Evolutionary conservation across 2,329 filamentous ascomycete genomes (phyloP).

Genomic region (Mariannaea sp.): DNA sequence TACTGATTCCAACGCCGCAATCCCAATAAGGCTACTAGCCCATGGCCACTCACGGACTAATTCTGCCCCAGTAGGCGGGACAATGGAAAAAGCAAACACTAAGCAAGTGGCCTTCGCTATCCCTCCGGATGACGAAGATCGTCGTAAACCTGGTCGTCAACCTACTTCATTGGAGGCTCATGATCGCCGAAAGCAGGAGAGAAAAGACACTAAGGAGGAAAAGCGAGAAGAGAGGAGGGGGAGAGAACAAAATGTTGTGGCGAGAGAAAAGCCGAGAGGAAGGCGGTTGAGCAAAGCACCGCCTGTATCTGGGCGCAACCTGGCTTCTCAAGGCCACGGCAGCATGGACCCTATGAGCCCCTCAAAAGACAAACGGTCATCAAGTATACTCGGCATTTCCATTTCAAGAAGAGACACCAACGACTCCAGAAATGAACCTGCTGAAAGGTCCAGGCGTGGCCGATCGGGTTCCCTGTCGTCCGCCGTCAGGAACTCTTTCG

Average conservation of each 20-base stretch:
- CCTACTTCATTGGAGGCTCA: slow-evolving; percentile 67
- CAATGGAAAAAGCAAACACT: slow-evolving; percentile 29
- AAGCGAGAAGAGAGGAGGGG: slow-evolving; percentile 41
- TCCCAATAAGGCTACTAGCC: slow-evolving; percentile 28
- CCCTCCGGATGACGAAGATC: slow-evolving; percentile 39
- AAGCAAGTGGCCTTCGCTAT: slow-evolving; percentile 42
- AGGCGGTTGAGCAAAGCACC: slow-evolving; percentile 42
- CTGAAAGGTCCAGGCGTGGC: slow-evolving; percentile 34
- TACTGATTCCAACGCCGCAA: slow-evolving; percentile 21
- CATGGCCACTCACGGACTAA: slow-evolving; percentile 16
- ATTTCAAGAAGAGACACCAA: slow-evolving; percentile 21
- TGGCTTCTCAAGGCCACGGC: slow-evolving; percentile 25
- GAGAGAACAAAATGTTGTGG: slow-evolving; percentile 11
- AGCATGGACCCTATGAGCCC: slow-evolving; percentile 24
- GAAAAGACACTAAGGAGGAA: slow-evolving; percentile 53
- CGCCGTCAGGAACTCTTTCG: slow-evolving; percentile 43
- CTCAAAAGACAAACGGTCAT: slow-evolving; percentile 33
- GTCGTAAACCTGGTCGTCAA: slow-evolving; percentile 55
- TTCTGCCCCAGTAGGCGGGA: slow-evolving; percentile 14
- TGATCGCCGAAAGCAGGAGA: slow-evolving; percentile 58
- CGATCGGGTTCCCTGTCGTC: slow-evolving; percentile 47
- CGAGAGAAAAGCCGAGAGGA: slow-evolving; percentile 30
- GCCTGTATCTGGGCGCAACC: slow-evolving; percentile 31
- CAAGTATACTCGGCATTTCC: slow-evolving; percentile 36
- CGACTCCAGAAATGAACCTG: slow-evolving; percentile 25